Evolutionary conservation across 768 basidiomycete species (phyloP), one percentile per base, ranked within the genome.

Genomic region (Harrya chromipes): DNA sequence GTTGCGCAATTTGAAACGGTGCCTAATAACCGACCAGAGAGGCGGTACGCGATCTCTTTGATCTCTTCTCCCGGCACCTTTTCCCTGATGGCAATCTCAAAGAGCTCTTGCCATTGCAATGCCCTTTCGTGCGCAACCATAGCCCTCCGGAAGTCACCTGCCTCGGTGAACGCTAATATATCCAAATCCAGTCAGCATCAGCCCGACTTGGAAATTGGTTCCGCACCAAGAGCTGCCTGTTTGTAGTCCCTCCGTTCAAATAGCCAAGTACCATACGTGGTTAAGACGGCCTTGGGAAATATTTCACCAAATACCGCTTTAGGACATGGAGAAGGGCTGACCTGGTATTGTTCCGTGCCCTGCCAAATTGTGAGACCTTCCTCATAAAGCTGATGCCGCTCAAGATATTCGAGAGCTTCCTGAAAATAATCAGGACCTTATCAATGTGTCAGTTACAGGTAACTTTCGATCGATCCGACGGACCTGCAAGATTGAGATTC

Each of bases 31-130:
- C 27, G 40, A 92, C 94, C 92, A 34, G 91, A 84, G 5, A 94
- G 73, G 16, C 91, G 83, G 63, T 87, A 84, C 12, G 81, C 91
- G 59, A 84, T 80, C 2, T 78, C 77, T 13, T 71, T 64, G 10
- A 91, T 62, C 38, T 88, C 83, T 12, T 85, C 83, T 24, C 70
- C 69, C 0, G 74, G 50, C 10, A 81, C 58, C 2, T 75, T 70
- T 41, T 79, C 74, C 23, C 73, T 74, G 19, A 79, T 58, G 3
- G 87, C 87, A 23, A 97, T 71, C 21, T 89, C 84, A 66, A 99
- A 97, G 0, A 97, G 73, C 55, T 94, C 92, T 60, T 87, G 84
- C 95, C 95, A 99, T 46, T 87, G 81, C 27, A 92, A 72, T 0
- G 88, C 87, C 48, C 84, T 86, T 67, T 97, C 94, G 59, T 94